Evolutionary conservation across 2,329 filamentous ascomycete genomes (phyloP).

Genomic region (Paramyrothecium roridum): DNA sequence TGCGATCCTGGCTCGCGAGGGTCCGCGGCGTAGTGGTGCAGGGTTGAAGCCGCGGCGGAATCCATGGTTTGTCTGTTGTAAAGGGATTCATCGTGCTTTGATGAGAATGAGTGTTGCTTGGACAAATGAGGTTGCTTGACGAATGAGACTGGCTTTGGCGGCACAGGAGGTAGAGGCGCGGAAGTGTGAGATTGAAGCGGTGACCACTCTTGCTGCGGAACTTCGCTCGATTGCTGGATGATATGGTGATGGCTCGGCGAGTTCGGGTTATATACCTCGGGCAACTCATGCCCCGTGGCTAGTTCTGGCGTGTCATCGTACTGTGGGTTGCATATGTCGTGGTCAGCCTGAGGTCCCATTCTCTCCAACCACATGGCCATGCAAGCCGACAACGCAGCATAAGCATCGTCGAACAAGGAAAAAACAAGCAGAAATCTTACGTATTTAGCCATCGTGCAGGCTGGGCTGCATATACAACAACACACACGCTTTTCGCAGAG

Average conservation of each 20-base stretch:
- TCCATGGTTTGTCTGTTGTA: background rate
- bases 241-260: background rate
- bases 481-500: background rate
- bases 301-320: background rate
- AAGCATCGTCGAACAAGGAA: background rate
- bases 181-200: background rate
- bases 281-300: background rate
- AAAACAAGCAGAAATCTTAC: background rate
- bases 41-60: slow-evolving; percentile 1
- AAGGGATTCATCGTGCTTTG: background rate
- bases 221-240: background rate
- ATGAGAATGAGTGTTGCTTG: background rate
- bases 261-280: slow-evolving; percentile 1
- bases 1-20: background rate
- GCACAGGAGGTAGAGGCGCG: background rate
- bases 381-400: background rate
- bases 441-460: background rate
- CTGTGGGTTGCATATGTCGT: background rate
- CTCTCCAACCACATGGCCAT: background rate
- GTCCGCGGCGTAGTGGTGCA: slow-evolving; percentile 1
- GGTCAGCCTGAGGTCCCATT: background rate
- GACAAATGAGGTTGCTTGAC: background rate
- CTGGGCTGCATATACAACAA: background rate
- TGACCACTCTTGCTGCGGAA: background rate
- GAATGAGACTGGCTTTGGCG: background rate